Evolutionary conservation across 2,329 filamentous ascomycete genomes (phyloP).

Genomic region (Phialocephala sp.): DNA sequence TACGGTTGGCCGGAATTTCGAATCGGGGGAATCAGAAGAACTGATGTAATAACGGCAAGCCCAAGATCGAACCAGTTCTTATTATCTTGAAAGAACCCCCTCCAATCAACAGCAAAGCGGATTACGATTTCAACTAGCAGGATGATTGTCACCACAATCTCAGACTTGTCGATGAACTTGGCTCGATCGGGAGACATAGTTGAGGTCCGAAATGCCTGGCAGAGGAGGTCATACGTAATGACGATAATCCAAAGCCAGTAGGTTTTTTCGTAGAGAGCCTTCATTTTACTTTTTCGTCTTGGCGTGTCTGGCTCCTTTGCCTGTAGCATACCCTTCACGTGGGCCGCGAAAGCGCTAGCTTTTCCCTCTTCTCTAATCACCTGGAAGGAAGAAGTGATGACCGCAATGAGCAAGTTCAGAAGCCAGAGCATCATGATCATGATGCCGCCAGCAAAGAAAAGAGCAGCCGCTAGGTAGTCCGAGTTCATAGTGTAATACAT

Average conservation of each 20-base stretch:
- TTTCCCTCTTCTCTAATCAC: constrained; percentile 97
- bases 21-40: constrained; percentile 87
- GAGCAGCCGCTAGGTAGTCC: constrained; percentile 83
- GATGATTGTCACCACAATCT: constrained; percentile 77
- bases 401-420: constrained; percentile 90
- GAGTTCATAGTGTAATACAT: constrained; percentile 94
- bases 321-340: constrained; percentile 55
- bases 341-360: constrained; percentile 87
- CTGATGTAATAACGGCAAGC: constrained; percentile 78
- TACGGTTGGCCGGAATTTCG: constrained; percentile 74
- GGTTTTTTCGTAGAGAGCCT: constrained; percentile 76
- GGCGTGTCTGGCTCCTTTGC: constrained; percentile 42
- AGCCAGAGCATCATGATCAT: constrained; percentile 96
- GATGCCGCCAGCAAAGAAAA: constrained; percentile 77
- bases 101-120: constrained; percentile 80
- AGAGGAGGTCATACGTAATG: constrained; percentile 80
- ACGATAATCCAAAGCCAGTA: constrained; percentile 78
- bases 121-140: constrained; percentile 83
- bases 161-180: constrained; percentile 72
- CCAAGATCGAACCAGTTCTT: constrained; percentile 81
- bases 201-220: constrained; percentile 78
- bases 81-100: constrained; percentile 74
- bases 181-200: constrained; percentile 68
- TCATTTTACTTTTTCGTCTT: constrained; percentile 57
- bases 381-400: constrained; percentile 98